A percentile compares a stretch with the other conserved stretches of the same genome.
phyloP scores from a whole-genome alignment of 192 early-diverging fungal species.

The Neocallimastix lanati region DNA sequence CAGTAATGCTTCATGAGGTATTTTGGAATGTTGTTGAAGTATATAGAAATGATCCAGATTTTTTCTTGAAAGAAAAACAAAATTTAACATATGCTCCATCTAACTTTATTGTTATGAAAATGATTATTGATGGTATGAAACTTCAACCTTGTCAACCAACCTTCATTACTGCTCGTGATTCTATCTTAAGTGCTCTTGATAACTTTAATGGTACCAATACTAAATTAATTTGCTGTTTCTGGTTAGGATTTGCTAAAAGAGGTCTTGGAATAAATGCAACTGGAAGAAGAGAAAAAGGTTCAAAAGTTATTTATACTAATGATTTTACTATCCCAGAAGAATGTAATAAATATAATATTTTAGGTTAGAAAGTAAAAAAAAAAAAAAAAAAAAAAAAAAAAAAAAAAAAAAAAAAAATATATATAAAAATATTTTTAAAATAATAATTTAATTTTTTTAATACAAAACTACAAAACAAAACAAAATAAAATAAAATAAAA shows the following conservation, averaged over 20 bases:
- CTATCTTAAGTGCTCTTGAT: slow-evolving; percentile 48
- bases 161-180: slow-evolving; percentile 54
- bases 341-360: too few species aligned
- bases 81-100: slow-evolving; percentile 21
- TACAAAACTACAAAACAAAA: too few species aligned
- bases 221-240: slow-evolving; percentile 48
- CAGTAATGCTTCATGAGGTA: slow-evolving; percentile 13
- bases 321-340: too few species aligned
- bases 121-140: slow-evolving; percentile 58
- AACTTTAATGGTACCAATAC: slow-evolving; percentile 29
- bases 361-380: too few species aligned
- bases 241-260: slow-evolving; percentile 69
- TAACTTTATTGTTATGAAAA: slow-evolving; percentile 48
- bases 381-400: too few species aligned
- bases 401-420: too few species aligned
- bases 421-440: too few species aligned
- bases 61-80: neutral
- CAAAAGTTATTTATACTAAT: too few species aligned
- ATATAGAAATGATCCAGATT: slow-evolving; percentile 20
- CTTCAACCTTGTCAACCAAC: slow-evolving; percentile 55
- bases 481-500: too few species aligned
- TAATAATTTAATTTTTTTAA: too few species aligned
- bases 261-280: slow-evolving; percentile 62
- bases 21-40: slow-evolving; percentile 48
- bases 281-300: neutral